phyloP scores from a whole-genome alignment of 179 eudicot genomes.

The Spergularia azorica region DNA sequence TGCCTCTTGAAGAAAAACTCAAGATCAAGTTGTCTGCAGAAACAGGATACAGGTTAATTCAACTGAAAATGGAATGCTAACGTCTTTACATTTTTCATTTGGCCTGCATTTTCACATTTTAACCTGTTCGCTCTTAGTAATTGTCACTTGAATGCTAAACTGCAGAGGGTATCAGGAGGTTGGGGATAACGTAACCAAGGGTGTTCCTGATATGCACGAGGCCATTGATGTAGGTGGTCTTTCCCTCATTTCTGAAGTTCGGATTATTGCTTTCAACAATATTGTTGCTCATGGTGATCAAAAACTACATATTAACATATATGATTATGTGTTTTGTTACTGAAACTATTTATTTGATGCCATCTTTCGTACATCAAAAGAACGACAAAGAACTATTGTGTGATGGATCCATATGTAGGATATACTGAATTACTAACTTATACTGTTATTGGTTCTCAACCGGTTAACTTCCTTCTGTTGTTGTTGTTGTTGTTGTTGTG shows the following conservation, averaged over 20 bases:
- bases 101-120: background rate
- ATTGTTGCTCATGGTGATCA: too few species aligned
- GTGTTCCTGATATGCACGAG: constrained; percentile 89
- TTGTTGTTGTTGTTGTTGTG: too few species aligned
- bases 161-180: constrained; percentile 91
- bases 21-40: constrained; percentile 72
- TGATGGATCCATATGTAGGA: too few species aligned
- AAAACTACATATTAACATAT: too few species aligned
- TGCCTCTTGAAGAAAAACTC: constrained; percentile 76
- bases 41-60: constrained; percentile 78
- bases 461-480: too few species aligned
- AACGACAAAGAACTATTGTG: too few species aligned
- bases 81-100: background rate
- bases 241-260: constrained; percentile 13
- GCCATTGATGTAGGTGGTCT: constrained; percentile 80
- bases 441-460: too few species aligned
- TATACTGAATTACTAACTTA: too few species aligned
- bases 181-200: constrained; percentile 88
- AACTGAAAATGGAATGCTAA: constrained; percentile 1
- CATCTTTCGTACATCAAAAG: too few species aligned
- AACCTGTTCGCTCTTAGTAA: background rate
- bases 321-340: too few species aligned
- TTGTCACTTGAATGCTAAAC: constrained; percentile 18
- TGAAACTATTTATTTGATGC: too few species aligned
- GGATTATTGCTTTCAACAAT: background rate